These are phyloP conservation scores for Astragalus glycyphyllos DNA, from an alignment of 306 rosid species.

Conservation along the genomic window DNA sequence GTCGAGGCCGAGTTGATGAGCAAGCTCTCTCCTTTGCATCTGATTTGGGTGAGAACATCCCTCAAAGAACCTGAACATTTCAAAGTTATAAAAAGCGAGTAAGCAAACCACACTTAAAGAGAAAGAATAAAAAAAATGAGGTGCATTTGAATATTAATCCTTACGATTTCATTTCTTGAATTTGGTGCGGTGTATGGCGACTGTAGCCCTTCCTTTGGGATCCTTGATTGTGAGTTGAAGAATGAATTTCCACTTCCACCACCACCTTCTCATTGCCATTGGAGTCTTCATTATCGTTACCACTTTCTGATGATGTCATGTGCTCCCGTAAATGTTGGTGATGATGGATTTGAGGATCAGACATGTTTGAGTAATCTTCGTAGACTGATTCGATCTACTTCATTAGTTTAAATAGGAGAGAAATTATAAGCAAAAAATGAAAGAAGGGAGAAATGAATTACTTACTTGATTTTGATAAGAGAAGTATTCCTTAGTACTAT, in stretches of 20 bases:
- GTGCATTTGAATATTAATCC: conserved; percentile 8
- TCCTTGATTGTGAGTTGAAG: conserved; percentile 49
- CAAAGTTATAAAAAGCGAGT: not conserved
- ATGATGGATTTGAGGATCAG: not conserved
- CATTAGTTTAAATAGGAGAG: not conserved
- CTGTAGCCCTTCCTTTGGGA: conserved; percentile 60
- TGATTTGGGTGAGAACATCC: conserved; percentile 81
- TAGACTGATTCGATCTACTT: not conserved
- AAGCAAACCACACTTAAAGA: not conserved
- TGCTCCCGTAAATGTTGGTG: not conserved
- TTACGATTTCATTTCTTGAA: conserved; percentile 76
- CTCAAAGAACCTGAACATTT: conserved; percentile 66
- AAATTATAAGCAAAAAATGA: not conserved
- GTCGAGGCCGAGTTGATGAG: too few relatives aligned
- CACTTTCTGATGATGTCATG: not conserved
- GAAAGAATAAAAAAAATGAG: not conserved
- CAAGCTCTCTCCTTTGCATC: too few relatives aligned
- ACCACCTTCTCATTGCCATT: too few relatives aligned
- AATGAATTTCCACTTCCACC: not conserved
- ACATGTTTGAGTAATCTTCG: not conserved
- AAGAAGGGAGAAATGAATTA: not conserved
- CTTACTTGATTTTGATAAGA: too few relatives aligned
- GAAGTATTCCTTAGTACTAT: too few relatives aligned
- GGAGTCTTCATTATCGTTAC: not conserved
- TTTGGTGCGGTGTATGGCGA: conserved; percentile 77